phyloP scores from a whole-genome alignment of 306 rosid genomes.

The Vicia villosa region DNA sequence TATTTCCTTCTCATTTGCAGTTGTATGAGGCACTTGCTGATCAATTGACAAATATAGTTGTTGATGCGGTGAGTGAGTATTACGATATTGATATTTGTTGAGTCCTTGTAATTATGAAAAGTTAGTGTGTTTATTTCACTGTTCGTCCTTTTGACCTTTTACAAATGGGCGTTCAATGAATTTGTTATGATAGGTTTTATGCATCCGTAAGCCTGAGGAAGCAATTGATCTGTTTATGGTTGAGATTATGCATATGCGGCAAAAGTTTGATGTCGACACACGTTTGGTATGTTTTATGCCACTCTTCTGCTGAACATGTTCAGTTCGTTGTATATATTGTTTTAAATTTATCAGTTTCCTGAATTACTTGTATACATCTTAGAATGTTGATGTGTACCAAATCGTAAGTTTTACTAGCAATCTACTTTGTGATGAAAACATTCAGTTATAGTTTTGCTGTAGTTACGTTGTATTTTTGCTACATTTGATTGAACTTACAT shows the following conservation, averaged over 20 bases:
- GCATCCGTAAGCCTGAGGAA: slow-evolving; percentile 88
- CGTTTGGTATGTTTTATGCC: slow-evolving; percentile 68
- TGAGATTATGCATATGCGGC: slow-evolving; percentile 99
- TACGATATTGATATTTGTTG: slow-evolving; percentile 26
- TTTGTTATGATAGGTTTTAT: slow-evolving; percentile 65
- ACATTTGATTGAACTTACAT: too few species aligned
- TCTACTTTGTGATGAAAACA: too few species aligned
- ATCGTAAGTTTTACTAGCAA: background rate
- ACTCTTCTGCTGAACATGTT: slow-evolving; percentile 6
- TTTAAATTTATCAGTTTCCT: background rate
- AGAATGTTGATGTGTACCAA: background rate
- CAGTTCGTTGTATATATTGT: background rate
- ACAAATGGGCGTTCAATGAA: slow-evolving; percentile 22
- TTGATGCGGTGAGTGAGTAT: slow-evolving; percentile 69
- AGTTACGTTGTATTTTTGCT: too few species aligned
- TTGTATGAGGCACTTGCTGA: slow-evolving; percentile 89
- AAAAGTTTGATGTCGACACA: slow-evolving; percentile 94
- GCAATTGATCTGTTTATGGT: slow-evolving; percentile 92
- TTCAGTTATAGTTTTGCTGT: too few species aligned
- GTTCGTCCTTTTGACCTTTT: background rate
- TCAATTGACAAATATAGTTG: slow-evolving; percentile 82
- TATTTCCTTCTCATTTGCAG: slow-evolving; percentile 50
- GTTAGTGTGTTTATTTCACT: background rate
- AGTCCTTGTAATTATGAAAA: slow-evolving; percentile 1
- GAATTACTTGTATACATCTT: too few species aligned